phyloP scores from a whole-genome alignment of 31 red algal genomes.

The Odonthalia washingtoniensis region DNA sequence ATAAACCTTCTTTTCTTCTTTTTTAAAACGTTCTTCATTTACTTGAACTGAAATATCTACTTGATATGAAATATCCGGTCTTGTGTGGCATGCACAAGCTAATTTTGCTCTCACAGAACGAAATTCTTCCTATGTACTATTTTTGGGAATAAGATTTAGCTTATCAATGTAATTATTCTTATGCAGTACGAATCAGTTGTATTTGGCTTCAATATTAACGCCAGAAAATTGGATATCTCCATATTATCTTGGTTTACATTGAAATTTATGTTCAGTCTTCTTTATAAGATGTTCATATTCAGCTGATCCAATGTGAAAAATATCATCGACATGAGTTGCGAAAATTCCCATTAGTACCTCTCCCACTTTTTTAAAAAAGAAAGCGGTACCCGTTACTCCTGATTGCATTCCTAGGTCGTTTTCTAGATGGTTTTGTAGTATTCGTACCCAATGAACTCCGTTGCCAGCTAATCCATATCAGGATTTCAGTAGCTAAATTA shows the following conservation, averaged over 20 bases:
- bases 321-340: conserved; percentile 50
- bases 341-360: too few species aligned
- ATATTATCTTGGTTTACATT: conserved; percentile 1
- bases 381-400: too few species aligned
- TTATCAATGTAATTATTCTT: neutral
- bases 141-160: neutral
- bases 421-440: conserved; percentile 20
- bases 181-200: too few species aligned
- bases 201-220: too few species aligned
- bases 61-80: too few species aligned
- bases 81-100: too few species aligned
- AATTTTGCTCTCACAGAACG: conserved; percentile 12
- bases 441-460: conserved; percentile 51
- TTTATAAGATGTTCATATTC: neutral
- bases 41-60: too few species aligned
- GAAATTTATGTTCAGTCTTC: conserved; percentile 1
- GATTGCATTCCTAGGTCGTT: too few species aligned
- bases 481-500: conserved; percentile 15
- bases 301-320: neutral
- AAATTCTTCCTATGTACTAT: neutral
- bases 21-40: too few species aligned
- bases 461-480: conserved; percentile 48
- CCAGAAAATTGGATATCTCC: conserved; percentile 36
- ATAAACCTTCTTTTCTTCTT: too few species aligned
- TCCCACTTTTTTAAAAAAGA: too few species aligned